phyloP scores from a whole-genome alignment of 2,329 filamentous ascomycete species.

The Ophiocordyceps camponoti-rufipedis region DNA sequence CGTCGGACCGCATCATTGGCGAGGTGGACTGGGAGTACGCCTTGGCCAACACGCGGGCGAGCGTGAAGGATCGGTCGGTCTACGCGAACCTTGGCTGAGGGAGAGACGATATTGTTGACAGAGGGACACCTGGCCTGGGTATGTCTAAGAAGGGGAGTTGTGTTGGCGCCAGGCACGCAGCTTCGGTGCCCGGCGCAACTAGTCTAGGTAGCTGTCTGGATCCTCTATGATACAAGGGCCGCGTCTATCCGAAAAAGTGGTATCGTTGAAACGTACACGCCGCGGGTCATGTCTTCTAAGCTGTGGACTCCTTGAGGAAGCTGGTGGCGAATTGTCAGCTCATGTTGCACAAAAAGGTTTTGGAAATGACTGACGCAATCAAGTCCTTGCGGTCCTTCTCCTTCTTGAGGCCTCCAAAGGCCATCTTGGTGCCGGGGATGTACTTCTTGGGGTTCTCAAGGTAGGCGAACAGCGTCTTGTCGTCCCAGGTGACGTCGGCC shows the following conservation, averaged over 20 bases:
- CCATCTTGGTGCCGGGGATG: constrained; percentile 99
- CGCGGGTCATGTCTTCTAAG: constrained; percentile 27
- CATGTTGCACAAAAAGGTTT: not conserved
- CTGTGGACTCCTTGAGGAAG: constrained; percentile 52
- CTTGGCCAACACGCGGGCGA: constrained; percentile 26
- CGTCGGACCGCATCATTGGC: constrained; percentile 7
- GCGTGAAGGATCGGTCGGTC: constrained; percentile 26
- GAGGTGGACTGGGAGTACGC: constrained; percentile 34
- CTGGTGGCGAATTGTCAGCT: constrained; percentile 18
- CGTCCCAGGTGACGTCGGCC: constrained; percentile 79
- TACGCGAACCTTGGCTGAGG: constrained; percentile 10
- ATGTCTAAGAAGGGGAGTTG: not conserved
- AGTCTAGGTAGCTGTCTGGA: constrained; percentile 8
- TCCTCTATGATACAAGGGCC: constrained; percentile 19
- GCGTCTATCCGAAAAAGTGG: constrained; percentile 16
- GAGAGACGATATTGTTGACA: no score
- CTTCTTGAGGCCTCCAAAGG: constrained; percentile 99
- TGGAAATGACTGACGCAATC: constrained; percentile 56
- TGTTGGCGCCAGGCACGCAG: constrained; percentile 4
- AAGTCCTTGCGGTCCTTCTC: constrained; percentile 97
- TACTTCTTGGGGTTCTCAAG: constrained; percentile 99
- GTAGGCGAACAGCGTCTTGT: constrained; percentile 83
- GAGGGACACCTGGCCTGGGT: not conserved
- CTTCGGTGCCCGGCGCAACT: constrained; percentile 8
- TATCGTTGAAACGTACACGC: constrained; percentile 13